Evolutionary conservation across 2,329 filamentous ascomycete species (phyloP), one percentile per base, ranked within the genome.

Genomic region (Penicillium sp.): DNA sequence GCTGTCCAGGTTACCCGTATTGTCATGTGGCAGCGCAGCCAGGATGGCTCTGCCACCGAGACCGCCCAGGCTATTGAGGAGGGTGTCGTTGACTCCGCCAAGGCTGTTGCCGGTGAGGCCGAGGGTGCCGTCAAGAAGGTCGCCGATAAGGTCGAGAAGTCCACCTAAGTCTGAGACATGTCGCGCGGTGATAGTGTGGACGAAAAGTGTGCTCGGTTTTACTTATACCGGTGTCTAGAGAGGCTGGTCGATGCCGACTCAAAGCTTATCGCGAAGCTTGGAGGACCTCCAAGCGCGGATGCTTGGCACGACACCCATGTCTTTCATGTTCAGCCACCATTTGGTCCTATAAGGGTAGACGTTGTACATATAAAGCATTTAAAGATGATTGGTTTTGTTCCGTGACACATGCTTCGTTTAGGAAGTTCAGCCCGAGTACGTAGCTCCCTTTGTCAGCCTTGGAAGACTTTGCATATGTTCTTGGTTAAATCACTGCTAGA

Each of bases 1-100:
- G 79, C 90, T 55, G 83, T 91, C 62, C 94, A 99, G 81, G 82
- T 91, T 62, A 79, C 79, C 63, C 88, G 94, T 67, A 97, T 97
- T 70, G 75, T 85, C 65, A 52, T 84, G 67, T 88, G 87, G 74
- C 71, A 66, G 54, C 75, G 79, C 62, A 82, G 81, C 57, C 76
- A 87, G 69, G 86, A 90, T 5, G 71, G 72, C 8, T 75, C 74
- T 2, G 44, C 67, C 14, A 54, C 60, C 16, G 76, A 67, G 51
- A 74, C 75, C 11, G 66, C 71, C 47, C 75, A 75, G 65, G 69
- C 73, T 24, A 45, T 77, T 51, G 70, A 67, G 50, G 62, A 72
- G 13, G 72, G 75, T 47, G 62, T 70, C 21, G 69, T 63, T n/a
- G 72, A 67, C 27, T 62, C 71, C 27, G 73, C 64, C 40, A 75